Conservation (phyloP, 108 stramenopile species). For the Aurantiochytrium sp. region DNA sequence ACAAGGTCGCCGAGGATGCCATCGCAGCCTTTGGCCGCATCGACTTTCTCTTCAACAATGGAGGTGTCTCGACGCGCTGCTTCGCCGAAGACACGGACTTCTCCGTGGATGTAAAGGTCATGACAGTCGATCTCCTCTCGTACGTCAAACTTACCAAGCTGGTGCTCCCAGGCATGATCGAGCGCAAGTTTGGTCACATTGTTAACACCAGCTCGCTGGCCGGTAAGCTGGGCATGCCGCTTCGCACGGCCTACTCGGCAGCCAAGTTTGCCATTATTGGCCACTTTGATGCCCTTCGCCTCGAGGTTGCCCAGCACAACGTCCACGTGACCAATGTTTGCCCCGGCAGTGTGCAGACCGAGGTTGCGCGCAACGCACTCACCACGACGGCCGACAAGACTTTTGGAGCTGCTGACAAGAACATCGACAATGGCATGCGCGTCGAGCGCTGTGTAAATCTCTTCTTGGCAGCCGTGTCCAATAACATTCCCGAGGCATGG, state of each 20-base stretch:
- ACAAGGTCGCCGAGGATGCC: neutral
- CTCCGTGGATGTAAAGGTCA: neutral
- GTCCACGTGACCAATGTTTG: neutral
- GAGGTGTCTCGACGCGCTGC: neutral
- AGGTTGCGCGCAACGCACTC: neutral
- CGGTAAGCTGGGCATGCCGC: conserved; percentile 5
- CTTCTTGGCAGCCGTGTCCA: neutral
- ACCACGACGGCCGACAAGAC: neutral
- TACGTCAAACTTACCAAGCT: neutral
- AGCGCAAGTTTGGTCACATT: neutral
- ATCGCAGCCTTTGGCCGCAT: neutral
- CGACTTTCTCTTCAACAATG: neutral
- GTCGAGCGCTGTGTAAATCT: conserved; percentile 14
- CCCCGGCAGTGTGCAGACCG: neutral
- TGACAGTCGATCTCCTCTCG: neutral
- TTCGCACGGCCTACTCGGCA: neutral
- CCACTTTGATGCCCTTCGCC: conserved; percentile 17
- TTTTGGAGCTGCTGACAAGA: neutral
- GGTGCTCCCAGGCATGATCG: neutral
- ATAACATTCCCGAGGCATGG: neutral
- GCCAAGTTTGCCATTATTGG: conserved; percentile 22
- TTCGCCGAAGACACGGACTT: neutral
- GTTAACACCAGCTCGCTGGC: neutral
- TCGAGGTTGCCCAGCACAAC: neutral
- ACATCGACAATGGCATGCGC: neutral